Conservation (phyloP, 768 basidiomycete genomes). For the Macrocybe gigantea region DNA sequence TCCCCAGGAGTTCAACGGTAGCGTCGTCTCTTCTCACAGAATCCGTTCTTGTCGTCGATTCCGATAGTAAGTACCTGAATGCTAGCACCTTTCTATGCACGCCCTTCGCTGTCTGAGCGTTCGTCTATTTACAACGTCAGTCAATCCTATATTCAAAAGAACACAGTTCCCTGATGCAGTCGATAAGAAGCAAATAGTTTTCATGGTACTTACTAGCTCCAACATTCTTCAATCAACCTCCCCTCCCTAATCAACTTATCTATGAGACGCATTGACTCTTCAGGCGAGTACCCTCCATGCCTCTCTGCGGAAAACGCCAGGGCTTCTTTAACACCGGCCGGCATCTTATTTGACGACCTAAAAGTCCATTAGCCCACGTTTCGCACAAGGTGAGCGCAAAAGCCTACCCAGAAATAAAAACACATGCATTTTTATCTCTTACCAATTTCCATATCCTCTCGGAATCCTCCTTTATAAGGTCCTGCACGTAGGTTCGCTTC, state of each 20-base stretch:
- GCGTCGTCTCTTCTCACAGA: too few relatives aligned
- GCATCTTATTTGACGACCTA: slow-evolving; percentile 97
- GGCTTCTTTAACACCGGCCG: slow-evolving; percentile 75
- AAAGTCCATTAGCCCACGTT: not conserved
- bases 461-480: slow-evolving; percentile 66
- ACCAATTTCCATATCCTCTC: slow-evolving; percentile 62
- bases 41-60: too few relatives aligned
- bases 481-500: slow-evolving; percentile 83
- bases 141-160: too few relatives aligned
- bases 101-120: too few relatives aligned
- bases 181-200: too few relatives aligned
- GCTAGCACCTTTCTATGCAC: too few relatives aligned
- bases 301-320: slow-evolving; percentile 44
- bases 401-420: slow-evolving; percentile 89
- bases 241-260: slow-evolving; percentile 62
- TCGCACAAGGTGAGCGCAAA: not conserved
- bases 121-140: too few relatives aligned
- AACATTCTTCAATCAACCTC: slow-evolving; percentile 78
- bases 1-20: too few relatives aligned
- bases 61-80: too few relatives aligned
- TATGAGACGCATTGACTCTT: slow-evolving; percentile 56
- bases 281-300: slow-evolving; percentile 43
- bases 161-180: too few relatives aligned
- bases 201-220: slow-evolving; percentile 43
- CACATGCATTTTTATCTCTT: slow-evolving; percentile 45